Conservation (phyloP, 345 rosid species). For the Corymbia maculata region DNA sequence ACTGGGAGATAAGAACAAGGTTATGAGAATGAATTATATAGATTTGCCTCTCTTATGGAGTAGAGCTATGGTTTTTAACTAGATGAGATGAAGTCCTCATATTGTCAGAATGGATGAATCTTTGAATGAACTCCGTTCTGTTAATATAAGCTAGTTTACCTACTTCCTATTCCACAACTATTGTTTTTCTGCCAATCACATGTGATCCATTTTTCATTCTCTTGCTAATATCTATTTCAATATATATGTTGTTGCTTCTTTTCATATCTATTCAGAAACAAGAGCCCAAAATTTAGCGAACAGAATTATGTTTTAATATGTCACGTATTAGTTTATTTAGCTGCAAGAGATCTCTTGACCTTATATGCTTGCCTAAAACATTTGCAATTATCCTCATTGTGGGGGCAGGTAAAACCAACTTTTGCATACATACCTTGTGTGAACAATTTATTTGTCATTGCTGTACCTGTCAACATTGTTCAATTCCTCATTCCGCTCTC, state of each 20-base stretch:
- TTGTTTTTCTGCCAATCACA: background rate
- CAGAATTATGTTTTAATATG: background rate
- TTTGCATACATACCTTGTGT: background rate
- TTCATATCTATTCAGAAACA: background rate
- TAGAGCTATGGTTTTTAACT: background rate
- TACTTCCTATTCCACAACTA: background rate
- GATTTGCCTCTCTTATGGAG: background rate
- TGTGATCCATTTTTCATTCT: background rate
- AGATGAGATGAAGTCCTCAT: background rate
- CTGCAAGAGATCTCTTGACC: background rate
- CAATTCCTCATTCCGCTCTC: background rate
- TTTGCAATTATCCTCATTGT: background rate
- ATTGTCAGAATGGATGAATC: background rate
- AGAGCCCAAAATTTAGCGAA: background rate
- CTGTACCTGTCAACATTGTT: background rate
- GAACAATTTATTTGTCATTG: background rate
- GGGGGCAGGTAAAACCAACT: background rate
- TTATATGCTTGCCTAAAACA: background rate
- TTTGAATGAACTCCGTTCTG: background rate
- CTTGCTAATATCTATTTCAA: background rate
- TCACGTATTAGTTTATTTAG: background rate
- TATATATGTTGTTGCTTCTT: background rate
- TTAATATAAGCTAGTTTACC: background rate
- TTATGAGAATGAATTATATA: background rate
- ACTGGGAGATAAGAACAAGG: conserved; percentile 94